These are phyloP conservation scores for Austroboletus novae-zelandiae DNA, from an alignment of 1,284 basidiomycete species.

Conservation along the genomic window DNA sequence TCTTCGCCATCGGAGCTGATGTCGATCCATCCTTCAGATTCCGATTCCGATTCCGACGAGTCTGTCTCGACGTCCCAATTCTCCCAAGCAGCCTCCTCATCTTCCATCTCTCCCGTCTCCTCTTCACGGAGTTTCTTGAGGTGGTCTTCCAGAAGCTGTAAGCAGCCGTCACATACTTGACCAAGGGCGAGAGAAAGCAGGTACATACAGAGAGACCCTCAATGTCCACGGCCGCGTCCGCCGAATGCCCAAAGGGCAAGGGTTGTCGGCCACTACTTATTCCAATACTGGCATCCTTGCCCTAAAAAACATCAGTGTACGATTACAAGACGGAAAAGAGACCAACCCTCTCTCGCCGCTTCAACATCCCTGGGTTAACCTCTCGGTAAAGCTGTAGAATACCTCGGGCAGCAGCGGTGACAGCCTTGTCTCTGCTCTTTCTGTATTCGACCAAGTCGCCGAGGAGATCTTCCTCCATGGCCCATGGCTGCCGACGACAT, in stretches of 20 bases:
- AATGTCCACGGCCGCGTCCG: constrained; percentile 80
- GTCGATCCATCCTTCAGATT: constrained; percentile 75
- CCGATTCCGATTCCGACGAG: constrained; percentile 62
- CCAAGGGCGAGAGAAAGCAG: not conserved
- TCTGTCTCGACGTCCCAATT: constrained; percentile 89
- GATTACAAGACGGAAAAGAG: not conserved
- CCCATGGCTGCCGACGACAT: constrained; percentile 91
- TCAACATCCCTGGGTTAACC: constrained; percentile 93
- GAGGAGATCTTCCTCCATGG: constrained; percentile 92
- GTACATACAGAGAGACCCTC: constrained; percentile 79
- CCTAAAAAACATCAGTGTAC: constrained; percentile 41
- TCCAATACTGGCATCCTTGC: constrained; percentile 83
- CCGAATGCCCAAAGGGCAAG: constrained; percentile 78
- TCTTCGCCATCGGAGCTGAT: constrained; percentile 75
- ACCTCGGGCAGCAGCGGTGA: constrained; percentile 85
- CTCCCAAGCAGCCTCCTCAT: constrained; percentile 77
- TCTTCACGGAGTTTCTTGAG: constrained; percentile 68
- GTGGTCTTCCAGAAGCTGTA: constrained; percentile 85
- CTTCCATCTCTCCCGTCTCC: constrained; percentile 54
- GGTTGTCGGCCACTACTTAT: constrained; percentile 60
- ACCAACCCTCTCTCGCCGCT: constrained; percentile 79
- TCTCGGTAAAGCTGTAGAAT: constrained; percentile 93
- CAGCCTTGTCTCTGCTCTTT: constrained; percentile 94
- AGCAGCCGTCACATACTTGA: constrained; percentile 3
- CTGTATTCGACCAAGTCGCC: constrained; percentile 93